Percentiles rank a stretch among this genome's conserved stretches.
Evolutionary conservation across 805 yeast genomes (phyloP).

Genomic region (Candida ovalis): DNA sequence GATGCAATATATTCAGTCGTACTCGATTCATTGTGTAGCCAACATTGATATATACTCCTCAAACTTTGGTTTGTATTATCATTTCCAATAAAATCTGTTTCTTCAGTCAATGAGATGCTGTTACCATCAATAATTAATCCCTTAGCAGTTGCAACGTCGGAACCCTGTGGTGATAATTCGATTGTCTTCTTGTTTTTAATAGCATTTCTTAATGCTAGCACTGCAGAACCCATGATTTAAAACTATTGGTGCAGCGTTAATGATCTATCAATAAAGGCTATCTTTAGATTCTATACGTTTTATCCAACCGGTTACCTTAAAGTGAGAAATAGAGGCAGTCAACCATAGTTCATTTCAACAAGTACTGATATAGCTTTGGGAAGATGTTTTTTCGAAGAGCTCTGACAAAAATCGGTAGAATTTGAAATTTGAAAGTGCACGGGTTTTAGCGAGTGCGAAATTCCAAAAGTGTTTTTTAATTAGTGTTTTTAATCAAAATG

Average conservation of each 20-base stretch:
- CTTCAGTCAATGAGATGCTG: slow-evolving; percentile 19
- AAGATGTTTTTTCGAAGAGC: too few relatives aligned
- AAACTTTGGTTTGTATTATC: slow-evolving; percentile 40
- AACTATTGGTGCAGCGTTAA: neutral
- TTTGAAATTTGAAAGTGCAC: too few relatives aligned
- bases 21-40: slow-evolving; percentile 68
- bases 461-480: too few relatives aligned
- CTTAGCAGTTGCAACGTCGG: slow-evolving; percentile 18
- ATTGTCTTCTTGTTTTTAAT: slow-evolving; percentile 13
- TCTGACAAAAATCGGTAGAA: too few relatives aligned
- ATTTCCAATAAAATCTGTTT: slow-evolving; percentile 56
- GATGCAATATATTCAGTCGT: slow-evolving; percentile 79
- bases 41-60: slow-evolving; percentile 67
- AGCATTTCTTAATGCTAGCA: slow-evolving; percentile 14
- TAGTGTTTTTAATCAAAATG: too few relatives aligned
- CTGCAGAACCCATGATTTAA: slow-evolving; percentile 6
- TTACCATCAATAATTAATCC: slow-evolving; percentile 15
- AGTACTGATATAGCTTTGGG: too few relatives aligned
- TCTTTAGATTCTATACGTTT: too few relatives aligned
- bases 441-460: too few relatives aligned
- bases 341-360: too few relatives aligned
- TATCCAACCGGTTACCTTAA: too few relatives aligned
- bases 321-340: too few relatives aligned
- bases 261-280: too few relatives aligned
- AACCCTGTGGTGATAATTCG: slow-evolving; percentile 12